These are phyloP conservation scores for Naganishia sp. DNA, from an alignment of 1,284 basidiomycete genomes.

Conservation along the genomic window DNA sequence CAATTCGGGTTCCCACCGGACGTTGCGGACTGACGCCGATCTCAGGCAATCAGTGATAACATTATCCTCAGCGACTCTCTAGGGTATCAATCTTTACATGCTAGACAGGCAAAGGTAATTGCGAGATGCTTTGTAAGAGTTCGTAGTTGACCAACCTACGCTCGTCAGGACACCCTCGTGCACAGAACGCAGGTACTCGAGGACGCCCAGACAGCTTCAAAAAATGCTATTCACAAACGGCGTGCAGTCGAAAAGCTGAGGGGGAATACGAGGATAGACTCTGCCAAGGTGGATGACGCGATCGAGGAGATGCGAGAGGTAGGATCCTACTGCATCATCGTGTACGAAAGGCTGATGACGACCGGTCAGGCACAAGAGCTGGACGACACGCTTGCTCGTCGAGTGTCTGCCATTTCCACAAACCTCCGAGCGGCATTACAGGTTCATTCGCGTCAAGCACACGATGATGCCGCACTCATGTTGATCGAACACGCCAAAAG, in stretches of 20 bases:
- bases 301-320: conserved; percentile 92
- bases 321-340: conserved; percentile 34
- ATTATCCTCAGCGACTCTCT: conserved; percentile 87
- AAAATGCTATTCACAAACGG: conserved; percentile 85
- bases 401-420: conserved; percentile 84
- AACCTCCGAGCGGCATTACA: conserved; percentile 82
- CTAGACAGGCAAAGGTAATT: conserved; percentile 76
- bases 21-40: conserved; percentile 14
- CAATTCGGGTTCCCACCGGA: conserved; percentile 28
- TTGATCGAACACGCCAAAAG: conserved; percentile 88
- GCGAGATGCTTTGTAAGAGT: background rate
- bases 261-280: conserved; percentile 79
- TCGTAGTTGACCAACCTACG: conserved; percentile 15
- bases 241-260: conserved; percentile 86
- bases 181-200: conserved; percentile 85
- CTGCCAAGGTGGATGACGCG: conserved; percentile 86
- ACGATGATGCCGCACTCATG: conserved; percentile 82
- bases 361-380: conserved; percentile 73
- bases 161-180: conserved; percentile 68
- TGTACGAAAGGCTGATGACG: background rate
- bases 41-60: conserved; percentile 77
- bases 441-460: conserved; percentile 76
- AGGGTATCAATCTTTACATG: conserved; percentile 90
- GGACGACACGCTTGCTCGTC: conserved; percentile 74
- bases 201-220: conserved; percentile 86